Percentiles rank a stretch among this genome's conserved stretches.
Evolutionary conservation across 495 filamentous ascomycete species (phyloP).

Genomic region (Penicillium lagena): DNA sequence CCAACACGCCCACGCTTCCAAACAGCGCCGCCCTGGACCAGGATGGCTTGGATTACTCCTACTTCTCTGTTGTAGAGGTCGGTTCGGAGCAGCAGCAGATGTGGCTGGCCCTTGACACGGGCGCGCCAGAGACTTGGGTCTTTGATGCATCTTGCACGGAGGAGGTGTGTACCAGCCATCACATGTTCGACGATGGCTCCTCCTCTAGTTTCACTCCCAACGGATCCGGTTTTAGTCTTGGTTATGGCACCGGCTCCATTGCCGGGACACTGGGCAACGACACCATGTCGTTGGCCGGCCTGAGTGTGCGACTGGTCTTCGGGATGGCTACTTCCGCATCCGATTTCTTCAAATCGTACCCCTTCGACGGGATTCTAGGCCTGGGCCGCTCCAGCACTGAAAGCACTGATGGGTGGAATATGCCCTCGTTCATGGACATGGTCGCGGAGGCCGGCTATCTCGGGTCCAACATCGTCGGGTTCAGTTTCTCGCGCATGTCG

Average conservation of each 20-base stretch:
- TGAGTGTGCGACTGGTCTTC: constrained; percentile 56
- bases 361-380: constrained; percentile 83
- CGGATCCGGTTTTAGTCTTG: constrained; percentile 28
- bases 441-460: constrained; percentile 53
- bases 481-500: constrained; percentile 56
- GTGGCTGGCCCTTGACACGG: constrained; percentile 74
- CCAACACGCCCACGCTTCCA: constrained; percentile 42
- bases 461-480: constrained; percentile 56
- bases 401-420: constrained; percentile 31
- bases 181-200: constrained; percentile 58
- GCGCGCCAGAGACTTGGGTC: constrained; percentile 72
- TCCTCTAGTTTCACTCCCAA: background rate
- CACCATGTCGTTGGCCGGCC: constrained; percentile 54
- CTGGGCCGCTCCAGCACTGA: constrained; percentile 48
- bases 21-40: constrained; percentile 64
- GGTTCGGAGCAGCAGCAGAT: constrained; percentile 58
- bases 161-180: constrained; percentile 55
- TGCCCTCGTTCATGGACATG: constrained; percentile 56
- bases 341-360: constrained; percentile 63
- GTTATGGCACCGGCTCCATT: constrained; percentile 68
- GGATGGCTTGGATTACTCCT: constrained; percentile 71
- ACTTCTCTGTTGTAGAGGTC: constrained; percentile 63
- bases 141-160: constrained; percentile 60
- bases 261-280: constrained; percentile 58
- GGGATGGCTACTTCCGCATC: constrained; percentile 62